Evolutionary conservation across 1,284 basidiomycete genomes (phyloP), one percentile per base, ranked within the genome.

Genomic region (Tremellales sp.): DNA sequence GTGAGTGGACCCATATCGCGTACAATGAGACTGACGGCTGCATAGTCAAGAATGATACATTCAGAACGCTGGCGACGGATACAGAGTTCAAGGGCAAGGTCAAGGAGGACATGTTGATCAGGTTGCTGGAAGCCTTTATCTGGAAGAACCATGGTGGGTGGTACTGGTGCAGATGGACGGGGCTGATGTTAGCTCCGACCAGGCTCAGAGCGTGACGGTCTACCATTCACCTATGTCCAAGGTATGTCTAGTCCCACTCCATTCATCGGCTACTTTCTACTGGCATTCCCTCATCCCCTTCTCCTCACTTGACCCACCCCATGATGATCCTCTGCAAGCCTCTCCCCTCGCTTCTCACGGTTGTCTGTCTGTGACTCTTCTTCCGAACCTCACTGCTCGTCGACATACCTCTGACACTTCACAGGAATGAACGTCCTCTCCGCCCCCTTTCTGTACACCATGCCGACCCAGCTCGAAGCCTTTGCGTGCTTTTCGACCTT

Each of bases 401-500:
- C 10, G 16, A 31, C 10, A 31, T n/a, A n/a, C n/a, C n/a, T 10
- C 44, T n/a, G 32, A 13, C 26, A 29, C 16, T 25, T 14, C 21
- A 13, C 45, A 70, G 70, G 93, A 28, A 97, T 97, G 92, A 98
- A 98, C 69, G 94, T 97, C 31, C 81, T 98, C 26, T 90, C 92
- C 14, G 94, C 94, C 1, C 94, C 94, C 0, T 97, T 97, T 70
- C 78, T 98, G 33, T 97, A 95, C 68, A 89, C 87, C 9, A 86
- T 97, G 82, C 89, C 91, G 1, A 90, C 88, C 5, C 91, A 98
- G 72, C 74, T 97, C 9, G 94, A 98, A 71, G 94, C 94, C 0
- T 98, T 97, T 72, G 87, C 85, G 51, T 95, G 89, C 71, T 97
- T 97, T 65, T 81, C 87, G 25, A 85, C 85, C 54, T 97, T 98